phyloP scores from a whole-genome alignment of 129 eudicot genomes.

The Helichrysum umbraculigerum region DNA sequence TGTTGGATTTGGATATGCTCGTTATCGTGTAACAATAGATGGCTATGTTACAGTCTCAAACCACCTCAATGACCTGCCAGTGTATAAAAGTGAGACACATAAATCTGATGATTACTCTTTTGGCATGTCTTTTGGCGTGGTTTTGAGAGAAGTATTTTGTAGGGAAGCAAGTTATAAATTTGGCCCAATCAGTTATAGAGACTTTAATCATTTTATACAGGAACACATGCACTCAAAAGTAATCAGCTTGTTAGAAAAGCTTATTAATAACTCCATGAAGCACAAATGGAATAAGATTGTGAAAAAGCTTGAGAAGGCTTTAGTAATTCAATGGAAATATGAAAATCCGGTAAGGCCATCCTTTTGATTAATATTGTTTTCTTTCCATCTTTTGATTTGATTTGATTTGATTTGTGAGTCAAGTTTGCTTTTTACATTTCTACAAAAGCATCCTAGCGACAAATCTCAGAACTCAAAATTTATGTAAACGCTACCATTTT shows the following conservation, averaged over 20 bases:
- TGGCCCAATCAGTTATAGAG: neutral
- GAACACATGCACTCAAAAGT: neutral
- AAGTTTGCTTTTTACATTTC: too few species aligned
- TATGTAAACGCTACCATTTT: too few species aligned
- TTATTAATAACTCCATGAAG: too few species aligned
- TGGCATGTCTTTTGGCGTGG: constrained; percentile 7
- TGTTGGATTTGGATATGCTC: constrained; percentile 10
- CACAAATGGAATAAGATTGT: neutral
- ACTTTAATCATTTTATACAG: neutral
- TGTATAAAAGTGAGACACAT: neutral
- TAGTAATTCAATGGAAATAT: constrained; percentile 8
- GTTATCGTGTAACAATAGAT: constrained; percentile 4
- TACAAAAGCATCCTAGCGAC: too few species aligned
- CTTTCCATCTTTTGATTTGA: too few species aligned
- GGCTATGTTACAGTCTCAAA: too few species aligned
- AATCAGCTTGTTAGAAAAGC: neutral
- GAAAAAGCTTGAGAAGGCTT: constrained; percentile 17
- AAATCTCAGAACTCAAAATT: too few species aligned
- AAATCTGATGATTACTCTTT: constrained; percentile 26
- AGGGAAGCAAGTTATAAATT: too few species aligned
- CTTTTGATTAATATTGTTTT: neutral
- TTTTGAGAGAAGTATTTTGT: too few species aligned
- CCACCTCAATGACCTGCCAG: too few species aligned
- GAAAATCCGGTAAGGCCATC: neutral
- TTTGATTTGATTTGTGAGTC: too few species aligned